Evolutionary conservation across 73 alveolate genomes (phyloP).

Genomic region (Paramecium tetraurelia): DNA sequence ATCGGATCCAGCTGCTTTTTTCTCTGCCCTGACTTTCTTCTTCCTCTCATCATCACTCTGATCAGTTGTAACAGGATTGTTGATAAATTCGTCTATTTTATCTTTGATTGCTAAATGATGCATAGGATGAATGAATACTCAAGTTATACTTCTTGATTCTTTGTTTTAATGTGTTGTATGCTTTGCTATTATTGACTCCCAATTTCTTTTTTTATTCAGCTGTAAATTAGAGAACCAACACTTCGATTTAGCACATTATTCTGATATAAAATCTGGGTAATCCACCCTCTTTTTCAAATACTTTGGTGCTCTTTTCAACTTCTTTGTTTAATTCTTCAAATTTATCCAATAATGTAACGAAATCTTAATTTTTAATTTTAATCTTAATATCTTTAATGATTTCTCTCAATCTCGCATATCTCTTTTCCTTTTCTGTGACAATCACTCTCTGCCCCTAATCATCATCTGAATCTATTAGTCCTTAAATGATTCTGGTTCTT

Average conservation of each 20-base stretch:
- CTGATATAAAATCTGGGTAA: conserved; percentile 16
- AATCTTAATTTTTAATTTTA: not conserved
- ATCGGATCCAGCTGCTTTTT: not conserved
- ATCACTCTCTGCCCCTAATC: not conserved
- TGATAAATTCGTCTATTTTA: not conserved
- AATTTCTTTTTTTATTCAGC: conserved; percentile 36
- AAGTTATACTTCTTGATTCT: not conserved
- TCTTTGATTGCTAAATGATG: not conserved
- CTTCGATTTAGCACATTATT: not conserved
- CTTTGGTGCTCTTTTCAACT: conserved; percentile 14
- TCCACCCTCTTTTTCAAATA: conserved; percentile 13
- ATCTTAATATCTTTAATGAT: not conserved
- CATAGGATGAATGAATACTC: not conserved
- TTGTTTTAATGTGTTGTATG: not conserved
- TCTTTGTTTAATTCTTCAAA: conserved; percentile 1
- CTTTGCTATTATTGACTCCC: not conserved
- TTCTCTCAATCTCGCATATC: not conserved
- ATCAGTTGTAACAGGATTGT: not conserved
- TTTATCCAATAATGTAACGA: not conserved
- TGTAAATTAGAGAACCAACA: not conserved
- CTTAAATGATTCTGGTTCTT: not conserved
- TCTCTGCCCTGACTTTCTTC: not conserved
- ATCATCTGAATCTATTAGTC: conserved; percentile 21
- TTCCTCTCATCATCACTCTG: conserved; percentile 1
- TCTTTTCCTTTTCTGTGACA: conserved; percentile 18